These are phyloP conservation scores for Polytolypa hystricis DNA, from an alignment of 2,329 filamentous ascomycete species.

Conservation along the genomic window DNA sequence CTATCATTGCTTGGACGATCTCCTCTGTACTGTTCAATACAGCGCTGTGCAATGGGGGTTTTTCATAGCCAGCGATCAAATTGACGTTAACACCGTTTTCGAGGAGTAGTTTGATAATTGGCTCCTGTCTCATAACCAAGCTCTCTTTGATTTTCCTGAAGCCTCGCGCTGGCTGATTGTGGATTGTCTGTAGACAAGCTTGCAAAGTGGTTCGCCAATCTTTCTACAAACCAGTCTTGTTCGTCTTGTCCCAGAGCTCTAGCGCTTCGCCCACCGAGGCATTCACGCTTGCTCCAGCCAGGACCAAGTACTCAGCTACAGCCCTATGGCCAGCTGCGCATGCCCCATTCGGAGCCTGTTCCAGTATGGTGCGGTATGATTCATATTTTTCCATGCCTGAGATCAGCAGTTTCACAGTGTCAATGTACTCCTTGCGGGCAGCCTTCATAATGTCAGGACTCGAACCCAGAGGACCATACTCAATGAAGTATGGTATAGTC, in stretches of 20 bases:
- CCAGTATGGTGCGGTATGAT: too few species aligned
- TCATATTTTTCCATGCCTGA: too few species aligned
- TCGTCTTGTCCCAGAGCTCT: too few species aligned
- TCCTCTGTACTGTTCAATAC: not conserved
- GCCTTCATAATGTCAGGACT: too few species aligned
- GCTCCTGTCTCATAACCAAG: not conserved
- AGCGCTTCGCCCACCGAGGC: too few species aligned
- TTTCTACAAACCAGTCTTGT: too few species aligned
- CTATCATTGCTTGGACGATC: not conserved
- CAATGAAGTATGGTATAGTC: too few species aligned
- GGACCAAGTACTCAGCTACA: not conserved
- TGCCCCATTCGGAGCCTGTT: too few species aligned
- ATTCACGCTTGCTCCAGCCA: not conserved
- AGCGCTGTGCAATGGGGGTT: not conserved
- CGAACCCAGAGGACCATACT: too few species aligned
- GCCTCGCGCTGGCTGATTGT: not conserved
- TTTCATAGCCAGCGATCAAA: not conserved
- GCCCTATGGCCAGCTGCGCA: not conserved
- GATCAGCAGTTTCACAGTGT: too few species aligned
- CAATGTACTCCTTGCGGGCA: too few species aligned
- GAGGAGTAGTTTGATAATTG: conserved; percentile 1
- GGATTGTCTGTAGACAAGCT: not conserved
- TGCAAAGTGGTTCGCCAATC: not conserved
- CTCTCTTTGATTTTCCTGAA: not conserved
- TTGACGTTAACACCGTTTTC: not conserved